Evolutionary conservation across 2,329 filamentous ascomycete species (phyloP), one percentile per base, ranked within the genome.

Genomic region (Diaporthe capsici): DNA sequence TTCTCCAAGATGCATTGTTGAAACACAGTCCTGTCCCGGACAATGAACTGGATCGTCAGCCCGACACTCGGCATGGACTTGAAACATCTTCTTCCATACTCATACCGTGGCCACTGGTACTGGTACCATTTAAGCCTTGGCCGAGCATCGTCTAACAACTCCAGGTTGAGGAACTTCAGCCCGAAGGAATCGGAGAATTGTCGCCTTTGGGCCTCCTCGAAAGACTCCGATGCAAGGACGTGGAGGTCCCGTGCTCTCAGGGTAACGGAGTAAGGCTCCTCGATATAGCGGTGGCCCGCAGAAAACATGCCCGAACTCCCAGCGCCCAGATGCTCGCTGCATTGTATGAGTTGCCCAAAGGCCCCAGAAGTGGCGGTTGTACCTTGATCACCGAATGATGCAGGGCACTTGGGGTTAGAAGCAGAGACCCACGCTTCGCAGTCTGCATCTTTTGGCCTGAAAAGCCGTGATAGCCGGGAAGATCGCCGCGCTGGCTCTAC

Each of bases 301-400:
- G 61, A 47, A 20, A 74, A 74, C 39, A 70, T 70, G 12, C 53
- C 72, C 3, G 72, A 68, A 37, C 15, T 55, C 25, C 72, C 72
- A 57, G 53, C 31, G 22, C 53, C 72, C 2, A 74, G 53, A 7
- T 51, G 61, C 2, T 49, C 15, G 31, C 72, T 70, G 39, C 61
- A n/a, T 15, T 74, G 72, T 3, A 74, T 2, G 17, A 70, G 28
- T n/a, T 74, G 28, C 10, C 72, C 72, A 6, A 4, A 58, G 7
- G 51, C 63, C 10, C 49, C 63, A 12, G 58, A 42, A 17, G 51
- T 70, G 22, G 72, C 72, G 1, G 72, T 74, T 9, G 53, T 70
- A 2, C 72, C 72, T 10, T 47, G n/a, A 4, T 70, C 53, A 37
- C 72, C 72, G 13, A 74, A 70, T 8, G 72, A 74, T 10, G 72